A percentile compares a stretch with the other conserved stretches of the same genome.
phyloP scores from a whole-genome alignment of 1,284 basidiomycete genomes.

The Ceratobasidium sp. region DNA sequence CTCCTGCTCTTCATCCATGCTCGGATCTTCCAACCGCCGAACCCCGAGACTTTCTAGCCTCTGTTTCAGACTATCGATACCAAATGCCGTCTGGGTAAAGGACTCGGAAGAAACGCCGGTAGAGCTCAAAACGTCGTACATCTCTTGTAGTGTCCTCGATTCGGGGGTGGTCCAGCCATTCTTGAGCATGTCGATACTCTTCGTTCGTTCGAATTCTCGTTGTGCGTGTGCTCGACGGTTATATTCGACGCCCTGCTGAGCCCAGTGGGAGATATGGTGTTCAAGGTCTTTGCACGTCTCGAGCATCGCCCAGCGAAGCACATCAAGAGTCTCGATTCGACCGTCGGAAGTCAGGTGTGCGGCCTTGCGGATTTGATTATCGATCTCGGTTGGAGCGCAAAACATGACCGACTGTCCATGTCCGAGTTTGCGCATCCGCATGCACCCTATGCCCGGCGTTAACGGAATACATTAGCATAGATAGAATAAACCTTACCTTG shows the following conservation, averaged over 20 bases:
- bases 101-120: background rate
- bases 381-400: conserved; percentile 66
- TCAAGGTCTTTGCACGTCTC: conserved; percentile 42
- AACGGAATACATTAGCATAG: background rate
- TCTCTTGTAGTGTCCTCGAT: conserved; percentile 59
- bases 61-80: conserved; percentile 31
- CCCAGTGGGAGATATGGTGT: conserved; percentile 43
- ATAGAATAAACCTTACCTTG: conserved; percentile 62
- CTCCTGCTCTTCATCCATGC: conserved; percentile 66
- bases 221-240: conserved; percentile 56
- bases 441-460: conserved; percentile 59
- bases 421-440: conserved; percentile 68
- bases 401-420: conserved; percentile 67
- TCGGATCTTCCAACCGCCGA: conserved; percentile 47
- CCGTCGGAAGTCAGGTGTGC: background rate
- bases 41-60: conserved; percentile 58
- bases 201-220: conserved; percentile 1
- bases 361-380: conserved; percentile 59
- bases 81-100: background rate
- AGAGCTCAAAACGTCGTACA: conserved; percentile 55
- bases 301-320: conserved; percentile 45
- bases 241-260: conserved; percentile 65
- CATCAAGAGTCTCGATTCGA: conserved; percentile 8
- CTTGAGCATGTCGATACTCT: conserved; percentile 49
- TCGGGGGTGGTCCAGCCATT: conserved; percentile 61